phyloP scores from a whole-genome alignment of 345 rosid genomes.

The Lepidium didymum region DNA sequence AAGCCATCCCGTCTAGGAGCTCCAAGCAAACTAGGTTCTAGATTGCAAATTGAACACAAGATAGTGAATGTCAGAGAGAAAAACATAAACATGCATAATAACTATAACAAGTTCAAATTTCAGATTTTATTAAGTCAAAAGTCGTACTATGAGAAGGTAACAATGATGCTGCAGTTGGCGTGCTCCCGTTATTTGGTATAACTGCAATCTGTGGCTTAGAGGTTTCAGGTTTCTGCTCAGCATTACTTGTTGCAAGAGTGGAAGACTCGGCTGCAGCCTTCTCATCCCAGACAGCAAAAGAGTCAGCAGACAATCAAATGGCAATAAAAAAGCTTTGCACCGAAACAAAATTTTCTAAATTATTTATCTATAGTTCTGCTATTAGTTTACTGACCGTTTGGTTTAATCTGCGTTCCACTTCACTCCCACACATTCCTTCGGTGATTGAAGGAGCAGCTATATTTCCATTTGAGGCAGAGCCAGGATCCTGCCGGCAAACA shows the following conservation, averaged over 20 bases:
- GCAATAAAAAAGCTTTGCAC: background rate
- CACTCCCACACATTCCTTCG: slow-evolving; percentile 82
- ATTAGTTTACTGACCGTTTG: slow-evolving; percentile 45
- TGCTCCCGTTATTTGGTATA: slow-evolving; percentile 38
- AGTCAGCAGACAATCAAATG: background rate
- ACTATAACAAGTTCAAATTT: background rate
- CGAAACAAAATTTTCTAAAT: background rate
- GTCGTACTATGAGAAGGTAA: slow-evolving; percentile 67
- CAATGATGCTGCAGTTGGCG: slow-evolving; percentile 33
- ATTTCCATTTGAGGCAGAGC: slow-evolving; percentile 64
- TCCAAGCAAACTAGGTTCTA: slow-evolving; percentile 92
- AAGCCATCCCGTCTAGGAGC: slow-evolving; percentile 63
- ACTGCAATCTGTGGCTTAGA: slow-evolving; percentile 46
- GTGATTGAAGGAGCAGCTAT: slow-evolving; percentile 36
- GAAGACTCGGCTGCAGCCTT: slow-evolving; percentile 41
- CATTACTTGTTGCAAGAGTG: slow-evolving; percentile 29
- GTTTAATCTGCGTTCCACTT: slow-evolving; percentile 60
- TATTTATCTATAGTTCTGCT: background rate
- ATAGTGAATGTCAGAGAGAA: slow-evolving; percentile 4
- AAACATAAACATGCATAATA: background rate
- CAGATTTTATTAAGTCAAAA: slow-evolving; percentile 8
- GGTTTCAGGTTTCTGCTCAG: slow-evolving; percentile 56
- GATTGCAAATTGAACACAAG: slow-evolving; percentile 14
- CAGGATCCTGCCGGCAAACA: slow-evolving; percentile 55
- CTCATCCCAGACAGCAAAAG: slow-evolving; percentile 36